A percentile compares a stretch with the other conserved stretches of the same genome.
These are phyloP conservation scores for Collariella sp. DNA, from an alignment of 495 filamentous ascomycete species.

Conservation along the genomic window DNA sequence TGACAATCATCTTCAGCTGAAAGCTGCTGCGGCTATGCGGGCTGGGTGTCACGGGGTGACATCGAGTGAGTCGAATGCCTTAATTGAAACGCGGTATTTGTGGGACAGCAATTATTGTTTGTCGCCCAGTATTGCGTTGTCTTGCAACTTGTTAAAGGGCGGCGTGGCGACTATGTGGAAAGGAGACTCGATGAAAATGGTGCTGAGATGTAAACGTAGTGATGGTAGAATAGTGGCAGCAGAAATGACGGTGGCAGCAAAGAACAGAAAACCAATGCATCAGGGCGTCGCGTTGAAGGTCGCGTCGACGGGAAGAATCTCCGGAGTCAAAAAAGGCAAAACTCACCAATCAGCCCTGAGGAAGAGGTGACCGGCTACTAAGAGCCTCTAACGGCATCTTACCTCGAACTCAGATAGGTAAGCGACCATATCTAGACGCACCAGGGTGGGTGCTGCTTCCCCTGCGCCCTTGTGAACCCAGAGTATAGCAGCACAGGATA, in stretches of 20 bases:
- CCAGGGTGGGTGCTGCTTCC: too few species aligned
- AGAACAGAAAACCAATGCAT: neutral
- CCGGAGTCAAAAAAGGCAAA: neutral
- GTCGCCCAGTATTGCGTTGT: slow-evolving; percentile 58
- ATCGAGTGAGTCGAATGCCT: slow-evolving; percentile 57
- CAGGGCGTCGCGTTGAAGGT: neutral
- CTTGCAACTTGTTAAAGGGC: slow-evolving; percentile 63
- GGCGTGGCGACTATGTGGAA: slow-evolving; percentile 60
- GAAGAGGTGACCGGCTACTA: too few species aligned
- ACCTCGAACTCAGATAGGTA: neutral
- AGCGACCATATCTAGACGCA: too few species aligned
- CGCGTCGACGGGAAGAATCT: neutral
- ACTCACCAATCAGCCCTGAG: too few species aligned
- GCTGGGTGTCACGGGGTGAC: too few species aligned
- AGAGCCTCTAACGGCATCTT: neutral
- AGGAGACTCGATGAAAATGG: slow-evolving; percentile 56
- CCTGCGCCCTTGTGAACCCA: too few species aligned
- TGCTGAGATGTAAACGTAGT: too few species aligned
- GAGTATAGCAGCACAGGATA: too few species aligned
- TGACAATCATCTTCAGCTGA: too few species aligned
- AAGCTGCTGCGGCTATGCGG: too few species aligned
- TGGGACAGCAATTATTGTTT: slow-evolving; percentile 61
- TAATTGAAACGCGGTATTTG: slow-evolving; percentile 61
- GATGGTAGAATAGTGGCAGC: slow-evolving; percentile 39
- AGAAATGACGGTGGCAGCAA: neutral